Evolutionary conservation across 306 rosid species (phyloP), one percentile per base, ranked within the genome.

Genomic region (Crotalaria pallida): DNA sequence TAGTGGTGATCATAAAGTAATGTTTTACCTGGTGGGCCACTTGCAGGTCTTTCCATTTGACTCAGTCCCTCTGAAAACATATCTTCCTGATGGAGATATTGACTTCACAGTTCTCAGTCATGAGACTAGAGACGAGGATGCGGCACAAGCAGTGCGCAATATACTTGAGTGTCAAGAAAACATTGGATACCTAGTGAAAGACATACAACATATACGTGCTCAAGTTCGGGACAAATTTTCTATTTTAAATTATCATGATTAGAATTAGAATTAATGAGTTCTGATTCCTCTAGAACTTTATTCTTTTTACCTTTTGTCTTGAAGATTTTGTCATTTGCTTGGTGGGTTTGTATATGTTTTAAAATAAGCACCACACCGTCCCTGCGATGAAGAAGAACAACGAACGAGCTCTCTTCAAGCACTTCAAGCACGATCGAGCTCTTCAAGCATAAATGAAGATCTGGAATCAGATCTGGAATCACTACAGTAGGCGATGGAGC

Each of bases 21-120:
- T n/a, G 16, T n/a, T 12, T 69, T 65, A 15, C 47, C 72, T 56
- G 70, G 23, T 75, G 75, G 47, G 58, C 53, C 58, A 59, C 23
- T 48, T 70, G 10, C 89, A 89, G 96, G 92, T 85, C 67, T 81
- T 84, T 10, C 63, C 84, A 66, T 87, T 87, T 51, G 96, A 92
- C 23, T 89, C 96, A 34, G 84, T 83, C 57, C 92, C 96, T 1
- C 82, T 89, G 16, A 89, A 83, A 74, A 76, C 92, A 44, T 87
- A 89, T 76, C 88, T 89, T 79, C 92, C 96, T n/a, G 96, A 89
- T 50, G 96, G 96, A 48, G 96, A 89, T 75, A 75, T 89, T 75
- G 96, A 89, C 82, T 67, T 89, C 73, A 85, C 87, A 48, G 80
- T 72, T 66, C 73, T 87, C 69, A 72, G 84, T 75, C 80, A 53